A percentile compares a stretch with the other conserved stretches of the same genome.
Evolutionary conservation across 345 rosid genomes (phyloP).

Genomic region (Aegle marmelos): DNA sequence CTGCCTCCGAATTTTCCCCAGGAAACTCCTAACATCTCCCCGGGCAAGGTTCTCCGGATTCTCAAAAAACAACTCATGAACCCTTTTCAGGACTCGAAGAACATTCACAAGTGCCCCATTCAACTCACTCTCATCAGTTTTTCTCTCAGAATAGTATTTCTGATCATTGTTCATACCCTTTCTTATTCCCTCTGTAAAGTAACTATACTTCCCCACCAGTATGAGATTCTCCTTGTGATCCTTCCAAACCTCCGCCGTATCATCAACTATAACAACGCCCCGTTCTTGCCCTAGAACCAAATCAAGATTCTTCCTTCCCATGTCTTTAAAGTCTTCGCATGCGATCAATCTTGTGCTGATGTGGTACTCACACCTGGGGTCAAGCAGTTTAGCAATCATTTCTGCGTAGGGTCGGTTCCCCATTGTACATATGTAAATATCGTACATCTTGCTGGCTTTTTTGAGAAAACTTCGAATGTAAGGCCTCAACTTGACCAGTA

Average conservation of each 20-base stretch:
- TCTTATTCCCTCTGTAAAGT: not conserved
- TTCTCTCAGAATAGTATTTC: not conserved
- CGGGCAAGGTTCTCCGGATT: not conserved
- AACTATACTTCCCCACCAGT: not conserved
- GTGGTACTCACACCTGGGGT: slow-evolving; percentile 6
- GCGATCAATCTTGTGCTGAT: slow-evolving; percentile 2
- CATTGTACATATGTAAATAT: slow-evolving; percentile 23
- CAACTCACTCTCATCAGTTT: slow-evolving; percentile 9
- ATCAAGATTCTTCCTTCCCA: slow-evolving; percentile 6
- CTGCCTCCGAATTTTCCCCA: not conserved
- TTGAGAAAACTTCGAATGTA: slow-evolving; percentile 14
- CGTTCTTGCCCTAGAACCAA: slow-evolving; percentile 8
- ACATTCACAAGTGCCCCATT: slow-evolving; percentile 8
- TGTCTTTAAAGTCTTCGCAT: not conserved
- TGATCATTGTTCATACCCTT: not conserved
- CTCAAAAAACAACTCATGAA: slow-evolving; percentile 9
- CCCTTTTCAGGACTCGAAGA: not conserved
- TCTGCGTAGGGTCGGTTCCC: slow-evolving; percentile 4
- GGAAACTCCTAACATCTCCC: slow-evolving; percentile 7
- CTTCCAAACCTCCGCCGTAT: slow-evolving; percentile 9
- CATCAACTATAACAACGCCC: slow-evolving; percentile 14
- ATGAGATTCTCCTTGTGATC: slow-evolving; percentile 10
- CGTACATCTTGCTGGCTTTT: slow-evolving; percentile 18
- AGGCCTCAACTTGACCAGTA: slow-evolving; percentile 23
- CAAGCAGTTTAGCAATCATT: slow-evolving; percentile 5